These are phyloP conservation scores for Reutealis trisperma DNA, from an alignment of 345 rosid genomes.

Conservation along the genomic window DNA sequence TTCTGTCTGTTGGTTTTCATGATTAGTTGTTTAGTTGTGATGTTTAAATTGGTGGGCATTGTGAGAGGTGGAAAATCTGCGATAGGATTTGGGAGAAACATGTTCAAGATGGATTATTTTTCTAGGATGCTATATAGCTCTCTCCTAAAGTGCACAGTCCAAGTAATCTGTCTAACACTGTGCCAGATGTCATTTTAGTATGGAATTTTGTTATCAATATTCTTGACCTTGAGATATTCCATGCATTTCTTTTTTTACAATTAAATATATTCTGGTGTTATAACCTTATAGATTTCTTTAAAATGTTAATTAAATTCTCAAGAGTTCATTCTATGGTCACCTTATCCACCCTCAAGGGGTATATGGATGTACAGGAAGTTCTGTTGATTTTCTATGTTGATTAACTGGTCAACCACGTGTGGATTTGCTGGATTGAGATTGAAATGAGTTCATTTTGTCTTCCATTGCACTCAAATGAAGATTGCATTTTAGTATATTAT, in stretches of 20 bases:
- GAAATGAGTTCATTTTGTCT: neutral
- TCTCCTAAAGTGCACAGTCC: neutral
- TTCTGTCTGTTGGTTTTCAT: neutral
- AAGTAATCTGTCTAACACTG: neutral
- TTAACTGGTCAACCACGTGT: neutral
- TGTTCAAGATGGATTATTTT: neutral
- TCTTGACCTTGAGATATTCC: neutral
- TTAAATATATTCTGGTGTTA: neutral
- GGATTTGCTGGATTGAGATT: neutral
- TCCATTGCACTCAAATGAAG: neutral
- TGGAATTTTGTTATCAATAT: neutral
- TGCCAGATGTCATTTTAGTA: neutral
- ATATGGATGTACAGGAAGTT: neutral
- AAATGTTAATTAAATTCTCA: too few species aligned
- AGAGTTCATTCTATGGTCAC: neutral
- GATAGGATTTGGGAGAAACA: neutral
- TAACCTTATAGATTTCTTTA: neutral
- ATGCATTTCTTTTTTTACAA: neutral
- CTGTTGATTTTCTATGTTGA: constrained; percentile 5
- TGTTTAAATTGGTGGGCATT: neutral
- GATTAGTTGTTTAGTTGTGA: neutral
- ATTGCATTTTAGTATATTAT: neutral
- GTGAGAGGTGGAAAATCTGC: neutral
- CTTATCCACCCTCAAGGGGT: neutral
- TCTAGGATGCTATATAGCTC: neutral